Conservation (phyloP, 2,329 filamentous ascomycete species). For the Talaromyces verruculosus region DNA sequence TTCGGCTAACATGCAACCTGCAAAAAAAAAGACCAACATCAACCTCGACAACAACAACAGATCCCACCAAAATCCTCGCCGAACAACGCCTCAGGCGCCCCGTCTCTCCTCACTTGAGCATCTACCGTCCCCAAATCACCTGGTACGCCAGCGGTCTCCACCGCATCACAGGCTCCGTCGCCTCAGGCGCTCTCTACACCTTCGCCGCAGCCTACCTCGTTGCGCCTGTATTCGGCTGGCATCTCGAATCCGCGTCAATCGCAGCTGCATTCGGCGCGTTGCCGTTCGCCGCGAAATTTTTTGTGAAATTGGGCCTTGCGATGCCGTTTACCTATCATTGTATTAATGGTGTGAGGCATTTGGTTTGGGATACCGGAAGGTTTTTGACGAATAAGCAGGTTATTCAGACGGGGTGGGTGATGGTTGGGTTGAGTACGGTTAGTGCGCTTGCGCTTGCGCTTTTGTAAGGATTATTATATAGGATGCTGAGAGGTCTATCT, state of each 20-base stretch:
- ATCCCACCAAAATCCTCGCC: slow-evolving; percentile 62
- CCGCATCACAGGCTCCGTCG: slow-evolving; percentile 75
- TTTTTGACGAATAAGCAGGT: slow-evolving; percentile 65
- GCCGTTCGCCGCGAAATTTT: slow-evolving; percentile 59
- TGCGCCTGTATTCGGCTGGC: slow-evolving; percentile 71
- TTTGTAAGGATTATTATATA: slow-evolving; percentile 32
- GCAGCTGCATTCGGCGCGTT: slow-evolving; percentile 64
- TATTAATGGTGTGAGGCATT: slow-evolving; percentile 69
- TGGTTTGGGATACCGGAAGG: slow-evolving; percentile 67
- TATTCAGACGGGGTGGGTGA: slow-evolving; percentile 64
- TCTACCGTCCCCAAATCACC: slow-evolving; percentile 85
- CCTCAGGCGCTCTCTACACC: slow-evolving; percentile 74
- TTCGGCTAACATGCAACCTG: slow-evolving; percentile 20
- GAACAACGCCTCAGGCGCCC: slow-evolving; percentile 79
- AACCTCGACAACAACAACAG: slow-evolving; percentile 33
- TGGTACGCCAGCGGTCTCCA: slow-evolving; percentile 75
- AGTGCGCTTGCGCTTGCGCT: slow-evolving; percentile 52
- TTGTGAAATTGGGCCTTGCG: slow-evolving; percentile 59
- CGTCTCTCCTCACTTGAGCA: slow-evolving; percentile 77
- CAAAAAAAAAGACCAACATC: slow-evolving; percentile 27
- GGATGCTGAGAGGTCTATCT: slow-evolving; percentile 28
- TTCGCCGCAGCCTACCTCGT: slow-evolving; percentile 79
- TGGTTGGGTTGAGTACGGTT: slow-evolving; percentile 57
- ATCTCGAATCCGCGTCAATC: slow-evolving; percentile 64
- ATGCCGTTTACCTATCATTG: slow-evolving; percentile 68